A percentile compares a stretch with the other conserved stretches of the same genome.
These are phyloP conservation scores for Eustoma russellianum DNA, from an alignment of 257 asterid genomes.

Conservation along the genomic window DNA sequence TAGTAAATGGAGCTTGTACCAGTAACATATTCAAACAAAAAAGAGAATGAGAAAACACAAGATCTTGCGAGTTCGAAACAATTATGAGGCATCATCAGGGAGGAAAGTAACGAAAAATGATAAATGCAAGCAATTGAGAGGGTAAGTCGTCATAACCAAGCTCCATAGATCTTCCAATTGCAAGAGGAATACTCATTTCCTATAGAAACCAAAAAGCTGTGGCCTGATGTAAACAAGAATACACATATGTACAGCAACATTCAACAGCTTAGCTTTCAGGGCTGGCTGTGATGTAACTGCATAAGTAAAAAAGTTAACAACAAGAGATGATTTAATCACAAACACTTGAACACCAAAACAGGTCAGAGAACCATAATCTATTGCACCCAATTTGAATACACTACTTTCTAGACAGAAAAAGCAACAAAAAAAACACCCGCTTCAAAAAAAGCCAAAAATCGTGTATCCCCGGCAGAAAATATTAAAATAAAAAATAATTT, in stretches of 20 bases:
- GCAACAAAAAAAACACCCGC: background rate
- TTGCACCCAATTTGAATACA: no score
- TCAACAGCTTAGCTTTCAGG: no score
- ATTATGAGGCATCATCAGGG: background rate
- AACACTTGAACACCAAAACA: background rate
- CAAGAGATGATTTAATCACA: background rate
- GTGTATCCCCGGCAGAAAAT: background rate
- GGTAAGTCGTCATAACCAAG: background rate
- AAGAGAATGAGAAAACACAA: no score
- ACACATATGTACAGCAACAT: no score
- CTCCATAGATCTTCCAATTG: background rate
- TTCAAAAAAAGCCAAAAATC: background rate
- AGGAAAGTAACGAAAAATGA: background rate
- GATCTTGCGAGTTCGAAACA: no score
- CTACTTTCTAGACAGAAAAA: background rate
- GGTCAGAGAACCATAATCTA: no score
- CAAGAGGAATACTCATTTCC: background rate
- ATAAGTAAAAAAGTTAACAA: no score
- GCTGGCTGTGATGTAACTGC: no score
- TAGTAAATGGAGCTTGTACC: background rate
- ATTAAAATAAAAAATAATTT: slow-evolving; percentile 1
- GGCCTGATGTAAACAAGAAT: no score
- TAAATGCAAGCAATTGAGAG: background rate
- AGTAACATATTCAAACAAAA: background rate
- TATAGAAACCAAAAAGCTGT: background rate